These are phyloP conservation scores for Boletus barrowsii DNA, from an alignment of 768 basidiomycete species.

Conservation along the genomic window DNA sequence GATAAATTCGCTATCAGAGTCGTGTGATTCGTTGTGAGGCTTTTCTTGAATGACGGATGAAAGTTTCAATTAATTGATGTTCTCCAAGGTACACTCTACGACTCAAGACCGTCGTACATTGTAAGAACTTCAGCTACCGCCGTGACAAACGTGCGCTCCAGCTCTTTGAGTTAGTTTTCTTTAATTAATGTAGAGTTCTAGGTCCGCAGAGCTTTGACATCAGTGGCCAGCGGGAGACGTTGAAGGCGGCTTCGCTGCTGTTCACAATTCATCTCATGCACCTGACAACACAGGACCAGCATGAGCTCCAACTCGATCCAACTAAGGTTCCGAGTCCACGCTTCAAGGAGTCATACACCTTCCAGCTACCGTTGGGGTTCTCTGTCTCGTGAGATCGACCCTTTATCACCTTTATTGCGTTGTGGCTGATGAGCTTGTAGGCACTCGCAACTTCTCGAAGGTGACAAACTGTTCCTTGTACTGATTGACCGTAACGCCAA, in stretches of 20 bases:
- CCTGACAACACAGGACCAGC: constrained; percentile 28
- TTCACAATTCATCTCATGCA: constrained; percentile 30
- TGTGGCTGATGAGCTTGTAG: constrained; percentile 16
- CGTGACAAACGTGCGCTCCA: constrained; percentile 5
- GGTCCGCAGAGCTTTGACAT: constrained; percentile 17
- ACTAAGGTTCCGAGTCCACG: constrained; percentile 22
- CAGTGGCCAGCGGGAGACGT: constrained; percentile 16
- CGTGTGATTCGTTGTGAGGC: constrained; percentile 17
- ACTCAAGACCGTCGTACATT: constrained; percentile 7
- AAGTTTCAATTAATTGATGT: neutral
- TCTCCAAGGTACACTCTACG: constrained; percentile 15
- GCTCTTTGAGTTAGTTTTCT: neutral
- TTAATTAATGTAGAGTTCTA: constrained; percentile 1
- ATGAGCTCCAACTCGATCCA: constrained; percentile 28
- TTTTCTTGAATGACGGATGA: neutral
- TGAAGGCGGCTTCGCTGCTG: constrained; percentile 18
- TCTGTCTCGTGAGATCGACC: constrained; percentile 21
- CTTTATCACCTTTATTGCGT: neutral
- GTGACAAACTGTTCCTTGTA: constrained; percentile 40
- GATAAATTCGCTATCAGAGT: constrained; percentile 17
- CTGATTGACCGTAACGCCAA: constrained; percentile 32
- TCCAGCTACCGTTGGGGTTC: constrained; percentile 21
- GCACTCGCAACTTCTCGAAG: constrained; percentile 39
- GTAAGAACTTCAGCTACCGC: neutral
- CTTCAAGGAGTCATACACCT: constrained; percentile 25